Base-by-base conservation (phyloP, 106 monocot genomes). In the Gastrodia elata region DNA sequence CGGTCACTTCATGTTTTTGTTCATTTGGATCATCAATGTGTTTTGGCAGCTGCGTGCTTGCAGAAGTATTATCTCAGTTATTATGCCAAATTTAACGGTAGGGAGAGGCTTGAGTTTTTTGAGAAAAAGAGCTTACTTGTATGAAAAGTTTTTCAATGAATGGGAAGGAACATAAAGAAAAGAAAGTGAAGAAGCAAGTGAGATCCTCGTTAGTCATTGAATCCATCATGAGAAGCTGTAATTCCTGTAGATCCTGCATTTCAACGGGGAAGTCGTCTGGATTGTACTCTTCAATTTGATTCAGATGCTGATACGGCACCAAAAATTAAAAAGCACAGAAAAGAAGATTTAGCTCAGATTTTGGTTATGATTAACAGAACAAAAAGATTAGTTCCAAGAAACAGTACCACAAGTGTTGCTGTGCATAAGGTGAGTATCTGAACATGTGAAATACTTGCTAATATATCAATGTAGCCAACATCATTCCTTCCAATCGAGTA, bases 111-210 rank as follows among this genome's bases (percentile, higher is more conserved):
- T 57, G 57, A 57, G 26, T 57, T 26, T 24, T 24, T 0, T 57
- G 33, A 64, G 64, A 18, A 34, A 38, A 26, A 64, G 18, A 35
- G 49, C 69, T 35, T 64, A 84, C 87, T 32, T 76, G 64, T 41
- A 84, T 79, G 65, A 82, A 84, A 32, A 84, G 77, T 27, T 82
- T 84, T 36, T 84, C 81, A 13, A 87, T 16, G 32, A 76, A 71
- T 26, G 87, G 84, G 34, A 55, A 76, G 6, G 73, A 73, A 39
- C 84, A 82, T 7, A 77, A 40, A 24, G 37, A 27, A 35, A 87
- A 74, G 68, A 82, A 79, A 10, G 22, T 16, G 27, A 70, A 79
- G 42, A 84, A 56, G 74, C 20, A 73, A 28, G 30, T 26, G 30
- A 87, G 73, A 65, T 84, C 22, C 15, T 76, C 71, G 37, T 68